These are phyloP conservation scores for Thalassiosira livingstoniorum DNA, from an alignment of 352 stramenopile genomes.

Conservation along the genomic window DNA sequence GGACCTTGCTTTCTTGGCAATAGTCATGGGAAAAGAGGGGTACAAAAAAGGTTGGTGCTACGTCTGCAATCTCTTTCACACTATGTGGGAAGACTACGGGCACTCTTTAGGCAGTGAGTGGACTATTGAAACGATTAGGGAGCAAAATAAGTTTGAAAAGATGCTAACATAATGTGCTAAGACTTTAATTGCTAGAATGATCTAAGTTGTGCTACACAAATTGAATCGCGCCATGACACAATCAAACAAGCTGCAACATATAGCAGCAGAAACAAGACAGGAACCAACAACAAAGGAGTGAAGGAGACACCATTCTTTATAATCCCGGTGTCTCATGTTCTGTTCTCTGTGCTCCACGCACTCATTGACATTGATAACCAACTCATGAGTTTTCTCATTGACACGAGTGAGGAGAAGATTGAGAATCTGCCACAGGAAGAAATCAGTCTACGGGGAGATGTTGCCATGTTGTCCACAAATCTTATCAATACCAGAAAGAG, in stretches of 20 bases:
- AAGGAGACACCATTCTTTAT: constrained; percentile 16
- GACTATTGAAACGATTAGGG: neutral
- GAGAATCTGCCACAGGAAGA: neutral
- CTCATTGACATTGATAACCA: constrained; percentile 17
- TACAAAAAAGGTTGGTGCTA: constrained; percentile 20
- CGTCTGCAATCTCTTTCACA: constrained; percentile 11
- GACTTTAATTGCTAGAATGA: no score
- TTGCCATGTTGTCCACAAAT: neutral
- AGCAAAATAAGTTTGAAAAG: neutral
- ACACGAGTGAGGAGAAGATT: constrained; percentile 10
- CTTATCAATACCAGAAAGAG: neutral
- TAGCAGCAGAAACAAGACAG: constrained; percentile 13
- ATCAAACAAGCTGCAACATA: no score
- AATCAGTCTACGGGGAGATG: neutral
- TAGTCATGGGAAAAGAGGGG: constrained; percentile 23
- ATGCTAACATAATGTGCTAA: no score
- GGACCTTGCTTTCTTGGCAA: constrained; percentile 24
- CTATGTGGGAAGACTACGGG: constrained; percentile 6
- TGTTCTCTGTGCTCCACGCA: constrained; percentile 17
- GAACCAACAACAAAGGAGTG: constrained; percentile 2
- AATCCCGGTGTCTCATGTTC: constrained; percentile 5
- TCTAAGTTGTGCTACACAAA: no score
- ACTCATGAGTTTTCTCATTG: constrained; percentile 12
- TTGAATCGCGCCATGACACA: no score
- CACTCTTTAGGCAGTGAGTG: neutral